Conservation (phyloP, 179 eudicot species). For the Actinidia polygama region DNA sequence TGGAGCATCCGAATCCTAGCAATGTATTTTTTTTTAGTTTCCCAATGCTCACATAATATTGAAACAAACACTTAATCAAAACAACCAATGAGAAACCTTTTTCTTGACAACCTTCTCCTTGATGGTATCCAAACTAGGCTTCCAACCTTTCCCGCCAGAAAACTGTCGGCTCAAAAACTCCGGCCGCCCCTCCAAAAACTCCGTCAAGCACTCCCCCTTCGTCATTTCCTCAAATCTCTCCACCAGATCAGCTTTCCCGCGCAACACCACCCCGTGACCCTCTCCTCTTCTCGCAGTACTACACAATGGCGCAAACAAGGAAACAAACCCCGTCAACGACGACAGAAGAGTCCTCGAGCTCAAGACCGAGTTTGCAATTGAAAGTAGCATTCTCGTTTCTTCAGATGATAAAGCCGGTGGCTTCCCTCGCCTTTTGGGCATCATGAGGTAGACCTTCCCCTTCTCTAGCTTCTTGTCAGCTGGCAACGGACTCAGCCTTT, state of each 20-base stretch:
- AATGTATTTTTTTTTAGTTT: too few relatives aligned
- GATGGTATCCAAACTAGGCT: slow-evolving; percentile 87
- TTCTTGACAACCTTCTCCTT: slow-evolving; percentile 55
- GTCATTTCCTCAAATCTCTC: slow-evolving; percentile 21
- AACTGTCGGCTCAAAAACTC: slow-evolving; percentile 59
- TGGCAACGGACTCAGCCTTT: slow-evolving; percentile 52
- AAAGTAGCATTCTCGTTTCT: slow-evolving; percentile 56
- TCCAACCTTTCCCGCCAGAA: slow-evolving; percentile 78
- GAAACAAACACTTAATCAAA: too few relatives aligned
- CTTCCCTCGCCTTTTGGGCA: slow-evolving; percentile 73
- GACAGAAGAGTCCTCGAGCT: slow-evolving; percentile 36
- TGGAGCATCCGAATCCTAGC: too few relatives aligned
- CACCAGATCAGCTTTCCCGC: slow-evolving; percentile 15
- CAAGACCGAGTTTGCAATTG: slow-evolving; percentile 39
- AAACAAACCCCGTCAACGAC: slow-evolving; percentile 46
- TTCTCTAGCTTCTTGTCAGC: slow-evolving; percentile 68
- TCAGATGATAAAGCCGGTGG: slow-evolving; percentile 53
- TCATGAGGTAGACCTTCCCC: slow-evolving; percentile 65
- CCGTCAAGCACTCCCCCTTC: slow-evolving; percentile 32
- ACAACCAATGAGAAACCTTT: slow-evolving; percentile 57
- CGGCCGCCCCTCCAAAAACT: slow-evolving; percentile 42
- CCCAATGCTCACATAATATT: too few relatives aligned
- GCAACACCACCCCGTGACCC: slow-evolving; percentile 9
- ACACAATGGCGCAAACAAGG: slow-evolving; percentile 55
- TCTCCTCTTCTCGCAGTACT: slow-evolving; percentile 27